Evolutionary conservation across 805 yeast species (phyloP).

Genomic region (Candida stauntonica): DNA sequence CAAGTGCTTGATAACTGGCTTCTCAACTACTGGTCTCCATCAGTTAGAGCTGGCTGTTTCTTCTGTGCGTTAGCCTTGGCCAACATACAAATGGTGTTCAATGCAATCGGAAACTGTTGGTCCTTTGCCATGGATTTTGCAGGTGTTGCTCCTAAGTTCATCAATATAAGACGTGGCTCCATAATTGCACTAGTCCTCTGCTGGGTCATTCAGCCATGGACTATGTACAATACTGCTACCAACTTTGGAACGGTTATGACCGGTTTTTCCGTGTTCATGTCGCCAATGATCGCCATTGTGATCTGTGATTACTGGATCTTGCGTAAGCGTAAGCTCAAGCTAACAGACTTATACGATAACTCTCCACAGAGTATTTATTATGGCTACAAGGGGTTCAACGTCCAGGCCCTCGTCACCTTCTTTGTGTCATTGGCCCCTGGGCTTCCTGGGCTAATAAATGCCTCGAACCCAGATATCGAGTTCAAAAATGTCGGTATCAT

Average conservation of each 20-base stretch:
- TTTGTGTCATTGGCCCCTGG: constrained; percentile 41
- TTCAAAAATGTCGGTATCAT: constrained; percentile 33
- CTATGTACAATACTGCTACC: constrained; percentile 30
- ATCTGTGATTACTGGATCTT: constrained; percentile 36
- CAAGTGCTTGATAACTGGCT: constrained; percentile 36
- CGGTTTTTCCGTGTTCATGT: constrained; percentile 32
- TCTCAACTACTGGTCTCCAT: constrained; percentile 27
- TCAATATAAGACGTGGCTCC: constrained; percentile 34
- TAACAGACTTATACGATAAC: constrained; percentile 31
- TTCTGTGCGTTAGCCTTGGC: constrained; percentile 21
- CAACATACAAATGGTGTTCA: constrained; percentile 5
- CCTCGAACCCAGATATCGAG: constrained; percentile 21
- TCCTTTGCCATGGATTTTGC: constrained; percentile 30
- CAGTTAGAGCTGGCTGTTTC: constrained; percentile 37
- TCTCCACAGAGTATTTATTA: constrained; percentile 30
- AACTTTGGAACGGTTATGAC: constrained; percentile 31
- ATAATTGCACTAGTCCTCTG: constrained; percentile 27
- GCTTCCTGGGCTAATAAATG: constrained; percentile 45
- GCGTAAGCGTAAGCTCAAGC: constrained; percentile 30
- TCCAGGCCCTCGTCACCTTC: constrained; percentile 37
- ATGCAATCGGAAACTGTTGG: constrained; percentile 21
- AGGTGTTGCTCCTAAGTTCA: constrained; percentile 19
- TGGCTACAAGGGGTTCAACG: constrained; percentile 38
- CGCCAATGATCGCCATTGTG: constrained; percentile 34
- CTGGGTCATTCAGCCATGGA: constrained; percentile 34